Evolutionary conservation across 345 rosid species (phyloP), one percentile per base, ranked within the genome.

Genomic region (Laguncularia racemosa): DNA sequence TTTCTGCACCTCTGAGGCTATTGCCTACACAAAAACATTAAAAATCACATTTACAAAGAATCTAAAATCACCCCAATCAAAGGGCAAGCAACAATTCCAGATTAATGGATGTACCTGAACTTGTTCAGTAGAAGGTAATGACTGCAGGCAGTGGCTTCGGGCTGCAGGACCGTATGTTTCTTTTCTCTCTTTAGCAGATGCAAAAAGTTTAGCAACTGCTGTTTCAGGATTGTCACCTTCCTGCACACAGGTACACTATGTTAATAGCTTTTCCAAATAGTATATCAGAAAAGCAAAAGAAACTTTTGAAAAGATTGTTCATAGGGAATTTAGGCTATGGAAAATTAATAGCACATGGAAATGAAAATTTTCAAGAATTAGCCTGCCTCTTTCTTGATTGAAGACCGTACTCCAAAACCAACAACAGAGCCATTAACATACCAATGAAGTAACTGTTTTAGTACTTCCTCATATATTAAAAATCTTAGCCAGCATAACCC

Each of bases 201-300:
- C 90, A 76, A 95, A 95, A 63, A 95, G 89, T 63, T 82, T 84
- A 44, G 99, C 99, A 61, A 95, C 84, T 56, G 95, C 97, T 68
- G 89, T 73, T 78, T 95, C 99, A n/a, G 96, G 91, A 64, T 76
- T 63, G 73, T 85, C 92, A 40, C 72, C 76, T 65, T 85, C 99
- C 99, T 95, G 60, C 67, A 53, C 73, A 70, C 20, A 16, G 46
- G 47, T 51, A 43, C 50, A 44, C 16, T 12, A 17, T 16, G 20
- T 9, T 20, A 50, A 23, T 38, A 15, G 53, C 59, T 53, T 26
- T 52, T 48, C 48, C 17, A 28, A 19, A 51, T 51, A 51, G 11
- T 7, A 21, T 51, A 14, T 19, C 14, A 20, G 54, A 51, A 16
- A 20, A 51, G 23, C 20, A 18, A 8, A 51, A 51, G 18, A 33